Evolutionary conservation across 371 early-diverging fungal species (phyloP).

Genomic region (Haplosporangium sp.): DNA sequence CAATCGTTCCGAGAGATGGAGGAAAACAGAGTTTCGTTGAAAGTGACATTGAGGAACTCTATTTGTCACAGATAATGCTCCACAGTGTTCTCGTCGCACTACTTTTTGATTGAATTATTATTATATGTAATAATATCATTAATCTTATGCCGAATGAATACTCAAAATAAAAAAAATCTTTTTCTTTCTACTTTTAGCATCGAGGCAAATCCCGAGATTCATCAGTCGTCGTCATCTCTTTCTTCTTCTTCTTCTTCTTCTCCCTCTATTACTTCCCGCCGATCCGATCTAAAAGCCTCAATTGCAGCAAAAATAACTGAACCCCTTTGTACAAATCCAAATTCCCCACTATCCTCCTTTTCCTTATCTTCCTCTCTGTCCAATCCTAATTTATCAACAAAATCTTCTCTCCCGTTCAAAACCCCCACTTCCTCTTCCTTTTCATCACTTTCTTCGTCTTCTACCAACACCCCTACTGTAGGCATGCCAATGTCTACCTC

Average conservation of each 20-base stretch:
- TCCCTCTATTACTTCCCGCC: not conserved
- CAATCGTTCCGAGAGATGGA: not conserved
- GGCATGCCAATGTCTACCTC: constrained; percentile 8
- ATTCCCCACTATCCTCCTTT: constrained; percentile 5
- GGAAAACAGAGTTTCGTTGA: constrained; percentile 13
- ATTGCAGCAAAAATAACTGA: not conserved
- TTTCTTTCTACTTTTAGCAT: not conserved
- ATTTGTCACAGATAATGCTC: constrained; percentile 10
- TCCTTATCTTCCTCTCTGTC: constrained; percentile 6
- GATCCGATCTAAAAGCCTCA: constrained; percentile 1
- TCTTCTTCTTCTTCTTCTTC: constrained; percentile 3
- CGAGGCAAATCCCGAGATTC: constrained; percentile 3
- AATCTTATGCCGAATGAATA: not conserved
- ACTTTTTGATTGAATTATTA: not conserved
- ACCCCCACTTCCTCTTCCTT: not conserved
- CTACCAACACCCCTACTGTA: constrained; percentile 7
- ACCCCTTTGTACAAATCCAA: not conserved
- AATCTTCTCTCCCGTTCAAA: not conserved
- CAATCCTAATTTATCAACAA: not conserved
- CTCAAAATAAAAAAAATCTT: not conserved
- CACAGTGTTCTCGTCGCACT: not conserved
- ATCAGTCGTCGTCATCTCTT: not conserved
- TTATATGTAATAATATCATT: not conserved
- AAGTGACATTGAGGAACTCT: constrained; percentile 8
- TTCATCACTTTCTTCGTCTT: not conserved